These are phyloP conservation scores for Echinochloa phyllopogon DNA, from an alignment of 176 grass and related monocot genomes.

Conservation along the genomic window DNA sequence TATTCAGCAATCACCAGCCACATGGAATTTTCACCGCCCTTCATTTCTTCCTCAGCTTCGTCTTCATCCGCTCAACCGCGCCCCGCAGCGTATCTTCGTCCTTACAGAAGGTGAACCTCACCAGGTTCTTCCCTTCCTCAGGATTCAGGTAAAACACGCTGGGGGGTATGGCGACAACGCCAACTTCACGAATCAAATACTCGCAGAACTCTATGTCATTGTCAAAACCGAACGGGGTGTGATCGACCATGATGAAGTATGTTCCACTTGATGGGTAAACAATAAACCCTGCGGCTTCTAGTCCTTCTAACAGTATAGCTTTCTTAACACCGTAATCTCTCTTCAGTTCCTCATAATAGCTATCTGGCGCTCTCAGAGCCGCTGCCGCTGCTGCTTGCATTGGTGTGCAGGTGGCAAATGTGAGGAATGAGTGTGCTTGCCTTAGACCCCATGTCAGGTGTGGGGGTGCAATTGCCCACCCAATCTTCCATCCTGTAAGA, in stretches of 20 bases:
- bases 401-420: slow-evolving; percentile 86
- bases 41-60: slow-evolving; percentile 71
- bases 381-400: slow-evolving; percentile 83
- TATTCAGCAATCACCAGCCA: slow-evolving; percentile 46
- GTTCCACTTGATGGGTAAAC: slow-evolving; percentile 93
- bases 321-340: slow-evolving; percentile 83
- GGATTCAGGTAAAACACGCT: slow-evolving; percentile 96
- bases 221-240: slow-evolving; percentile 86
- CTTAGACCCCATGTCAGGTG: slow-evolving; percentile 96
- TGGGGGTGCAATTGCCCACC: slow-evolving; percentile 85
- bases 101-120: slow-evolving; percentile 98
- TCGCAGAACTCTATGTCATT: slow-evolving; percentile 89
- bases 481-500: slow-evolving; percentile 97
- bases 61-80: slow-evolving; percentile 91
- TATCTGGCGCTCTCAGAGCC: slow-evolving; percentile 71
- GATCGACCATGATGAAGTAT: slow-evolving; percentile 90
- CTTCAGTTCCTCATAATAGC: slow-evolving; percentile 82
- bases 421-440: slow-evolving; percentile 95
- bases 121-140: slow-evolving; percentile 92
- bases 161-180: slow-evolving; percentile 86
- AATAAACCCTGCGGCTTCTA: slow-evolving; percentile 76
- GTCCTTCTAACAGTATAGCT: slow-evolving; percentile 73
- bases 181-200: slow-evolving; percentile 86
- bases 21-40: not conserved
- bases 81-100: slow-evolving; percentile 79